Evolutionary conservation across 805 yeast species (phyloP), one percentile per base, ranked within the genome.

Genomic region (Candida awuae): DNA sequence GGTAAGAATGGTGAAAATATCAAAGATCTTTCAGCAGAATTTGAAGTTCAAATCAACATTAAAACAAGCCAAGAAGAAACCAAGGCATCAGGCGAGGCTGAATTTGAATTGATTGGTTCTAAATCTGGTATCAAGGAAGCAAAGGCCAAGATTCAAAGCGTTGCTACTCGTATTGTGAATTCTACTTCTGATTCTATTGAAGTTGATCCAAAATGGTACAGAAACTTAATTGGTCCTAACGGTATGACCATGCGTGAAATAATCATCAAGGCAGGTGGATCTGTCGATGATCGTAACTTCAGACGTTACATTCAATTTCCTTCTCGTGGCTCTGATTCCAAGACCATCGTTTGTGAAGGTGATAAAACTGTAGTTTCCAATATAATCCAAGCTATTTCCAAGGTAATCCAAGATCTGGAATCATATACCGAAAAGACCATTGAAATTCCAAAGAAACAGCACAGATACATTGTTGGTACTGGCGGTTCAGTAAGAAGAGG

Each of bases 1-100:
- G 98, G 98, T 53, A 86, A 83, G 54, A 69, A 71, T 44, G 97
- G 97, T 56, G 90, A 84, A 45, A 73, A 71, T 37, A 81, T 92
- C 53, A 83, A 79, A 46, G 84, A 82, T 54, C 80, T 94, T 42
- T 75, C 84, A 45, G 87, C 80, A 37, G 75, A 71, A 29, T 64
- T 77, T 28, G 84, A 80, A 33, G 75, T 78, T 36, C 80, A 78
- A 48, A 68, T 75, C 58, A 55, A 59, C 37, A 65, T 67, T 47
- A 65, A 65, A 40, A 63, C 68, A 42, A 60, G 55, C 41, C 58
- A 58, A 25, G 69, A 66, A 18, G 42, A 29, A 4, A 34, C 29
- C 8, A 67, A 66, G 35, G 79, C 71, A 38, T 46, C 63, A 13
- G 82, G 77, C 5, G 63, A 53, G 38, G 80, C 78, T 31, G 80